Evolutionary conservation across 2,329 filamentous ascomycete species (phyloP).

Genomic region (Curvularia lunata): DNA sequence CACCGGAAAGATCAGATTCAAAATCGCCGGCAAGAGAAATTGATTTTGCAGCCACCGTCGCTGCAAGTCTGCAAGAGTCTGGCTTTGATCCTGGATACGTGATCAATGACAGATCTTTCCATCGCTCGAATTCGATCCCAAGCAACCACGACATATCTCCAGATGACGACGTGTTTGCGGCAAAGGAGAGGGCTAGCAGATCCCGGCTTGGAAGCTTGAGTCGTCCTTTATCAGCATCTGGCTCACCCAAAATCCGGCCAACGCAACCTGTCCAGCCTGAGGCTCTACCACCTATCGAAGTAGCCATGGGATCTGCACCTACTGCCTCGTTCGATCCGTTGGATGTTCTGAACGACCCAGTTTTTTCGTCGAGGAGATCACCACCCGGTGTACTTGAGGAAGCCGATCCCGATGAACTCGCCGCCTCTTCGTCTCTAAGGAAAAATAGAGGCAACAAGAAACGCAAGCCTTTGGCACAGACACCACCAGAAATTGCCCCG

Average conservation of each 20-base stretch:
- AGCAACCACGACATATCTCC: conserved; percentile 37
- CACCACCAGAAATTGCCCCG: conserved; percentile 7
- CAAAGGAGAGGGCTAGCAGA: conserved; percentile 36
- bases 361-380: conserved; percentile 44
- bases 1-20: conserved; percentile 34
- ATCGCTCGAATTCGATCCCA: conserved; percentile 38
- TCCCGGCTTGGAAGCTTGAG: conserved; percentile 41
- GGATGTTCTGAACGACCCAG: conserved; percentile 46
- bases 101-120: conserved; percentile 50
- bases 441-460: conserved; percentile 56
- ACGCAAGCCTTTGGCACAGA: conserved; percentile 22
- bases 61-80: conserved; percentile 54
- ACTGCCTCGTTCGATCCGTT: conserved; percentile 48
- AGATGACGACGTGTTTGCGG: conserved; percentile 43
- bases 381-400: conserved; percentile 45
- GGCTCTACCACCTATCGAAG: conserved; percentile 45
- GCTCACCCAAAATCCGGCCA: conserved; percentile 33
- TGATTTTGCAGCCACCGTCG: conserved; percentile 57
- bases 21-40: conserved; percentile 47
- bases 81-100: conserved; percentile 56
- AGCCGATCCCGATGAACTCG: conserved; percentile 46
- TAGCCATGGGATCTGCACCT: conserved; percentile 41
- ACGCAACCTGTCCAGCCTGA: conserved; percentile 22
- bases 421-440: conserved; percentile 51
- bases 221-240: conserved; percentile 39